Base-by-base conservation (phyloP, 371 early-diverging fungal genomes). In the Saksenaea oblongispora region DNA sequence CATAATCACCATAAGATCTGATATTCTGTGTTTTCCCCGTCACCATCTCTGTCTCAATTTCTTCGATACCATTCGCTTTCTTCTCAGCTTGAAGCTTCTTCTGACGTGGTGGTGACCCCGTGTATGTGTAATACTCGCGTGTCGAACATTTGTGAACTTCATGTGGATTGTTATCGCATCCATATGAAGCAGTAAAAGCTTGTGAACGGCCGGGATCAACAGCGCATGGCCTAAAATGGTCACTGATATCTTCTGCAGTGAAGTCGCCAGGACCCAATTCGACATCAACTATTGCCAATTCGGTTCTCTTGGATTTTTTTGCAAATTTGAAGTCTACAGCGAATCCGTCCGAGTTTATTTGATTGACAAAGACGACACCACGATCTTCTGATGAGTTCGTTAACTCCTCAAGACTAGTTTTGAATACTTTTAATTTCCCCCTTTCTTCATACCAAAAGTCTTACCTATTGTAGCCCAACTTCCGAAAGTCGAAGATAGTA, bases 81-180 rank as follows among this genome's bases (percentile, higher is more conserved):
- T 36, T 36, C 13, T 36, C 36, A 36, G 36, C 36, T 36, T 36
- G 8, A 5, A 36, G 13, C 36, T 36, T 36, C 36, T 36, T 36
- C 36, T 36, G 36, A 8, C 36, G 36, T 34, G n/a, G 22, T 28
- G 27, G 44, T 10, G 39, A 28, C 39, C 24, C 65, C 65, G 15
- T 58, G 41, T 31, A 65, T n/a, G 44, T 24, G 14, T 36, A 59
- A 54, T 36, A 59, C 51, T 41, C 54, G 54, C 17, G 42, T 17
- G 11, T 54, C 35, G 24, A 37, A 3, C 59, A 58, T 53, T 39
- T 26, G 14, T 60, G 14, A 22, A 59, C 54, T 31, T 54, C 41
- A 59, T 59, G 65, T 3, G 44, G 42, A 10, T 54, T n/a, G 11
- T 59, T 8, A 13, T 28, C 54, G 31, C 24, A n/a, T 9, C 42